Evolutionary conservation across 768 basidiomycete species (phyloP).

Genomic region (Boletales sp.): DNA sequence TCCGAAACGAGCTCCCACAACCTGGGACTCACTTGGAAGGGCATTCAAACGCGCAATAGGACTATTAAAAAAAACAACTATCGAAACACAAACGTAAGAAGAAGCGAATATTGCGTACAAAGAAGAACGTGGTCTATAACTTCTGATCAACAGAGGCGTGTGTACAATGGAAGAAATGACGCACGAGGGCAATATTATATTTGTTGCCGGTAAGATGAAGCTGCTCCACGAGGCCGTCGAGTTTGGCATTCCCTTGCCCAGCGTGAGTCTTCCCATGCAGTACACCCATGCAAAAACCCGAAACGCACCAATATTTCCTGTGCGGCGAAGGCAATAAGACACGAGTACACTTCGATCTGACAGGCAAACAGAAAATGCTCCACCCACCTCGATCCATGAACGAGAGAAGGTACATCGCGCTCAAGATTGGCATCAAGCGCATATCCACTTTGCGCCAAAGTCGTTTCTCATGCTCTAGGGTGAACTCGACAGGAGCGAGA

Average conservation of each 20-base stretch:
- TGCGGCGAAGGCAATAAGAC: background rate
- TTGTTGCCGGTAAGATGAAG: conserved; percentile 53
- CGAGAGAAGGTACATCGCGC: conserved; percentile 57
- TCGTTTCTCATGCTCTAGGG: conserved; percentile 42
- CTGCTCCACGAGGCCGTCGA: conserved; percentile 57
- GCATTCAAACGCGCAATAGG: conserved; percentile 52
- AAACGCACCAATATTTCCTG: conserved; percentile 54
- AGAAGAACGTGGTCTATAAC: conserved; percentile 63
- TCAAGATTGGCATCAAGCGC: conserved; percentile 53
- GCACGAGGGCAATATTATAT: conserved; percentile 65
- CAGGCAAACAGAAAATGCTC: no score
- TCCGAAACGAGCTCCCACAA: background rate
- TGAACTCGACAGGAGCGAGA: conserved; percentile 4
- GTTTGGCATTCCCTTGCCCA: conserved; percentile 53
- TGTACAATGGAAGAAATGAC: conserved; percentile 1
- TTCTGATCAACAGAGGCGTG: background rate
- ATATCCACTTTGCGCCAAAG: conserved; percentile 57
- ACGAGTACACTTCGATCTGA: background rate
- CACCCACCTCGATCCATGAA: conserved; percentile 59
- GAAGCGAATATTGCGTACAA: conserved; percentile 40
- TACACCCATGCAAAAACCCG: background rate
- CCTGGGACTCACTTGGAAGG: conserved; percentile 53
- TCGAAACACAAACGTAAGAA: background rate
- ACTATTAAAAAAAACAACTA: conserved; percentile 3
- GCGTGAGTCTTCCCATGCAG: background rate